Base-by-base conservation (phyloP, 139 green algal genomes). In the Micractinium conductrix region DNA sequence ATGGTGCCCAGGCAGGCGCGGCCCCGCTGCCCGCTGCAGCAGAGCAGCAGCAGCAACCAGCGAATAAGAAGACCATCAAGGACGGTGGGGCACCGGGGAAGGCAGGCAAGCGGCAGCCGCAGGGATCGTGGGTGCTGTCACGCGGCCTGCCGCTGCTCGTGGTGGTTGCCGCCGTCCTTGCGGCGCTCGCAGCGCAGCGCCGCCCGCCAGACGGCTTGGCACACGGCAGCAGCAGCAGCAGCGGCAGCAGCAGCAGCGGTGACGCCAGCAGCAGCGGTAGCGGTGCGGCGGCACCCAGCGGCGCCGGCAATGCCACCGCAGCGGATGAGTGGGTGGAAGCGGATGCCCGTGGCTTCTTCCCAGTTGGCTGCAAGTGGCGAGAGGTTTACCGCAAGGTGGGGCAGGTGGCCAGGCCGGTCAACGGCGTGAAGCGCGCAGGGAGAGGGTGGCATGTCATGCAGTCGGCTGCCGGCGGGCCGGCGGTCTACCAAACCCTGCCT, bases 321-420 rank as follows among this genome's bases (percentile, higher is more conserved):
- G 74, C 48, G 7, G 38, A 21, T 7, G 76, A 28, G 6, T 35
- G 44, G 14, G 45, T 85, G 44, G 48, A 58, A 35, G 40, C 80
- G 3, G 80, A 85, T 40, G 48, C 70, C 0, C 53, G 70, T 28
- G 93, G 94, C 19, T 80, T 92, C 40, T 97, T 94, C 79, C 93
- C 93, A 0, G 62, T 75, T 26, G 92, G 92, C 50, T 97, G 94
- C 84, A 91, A 91, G 24, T 97, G 94, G 93, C 85, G 92, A 7
- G 84, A 89, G 48, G 84, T 95, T 28, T 28, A 85, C 33, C 35
- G 26, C 26, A 68, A 82, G 21, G 78, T 80, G 30, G 1, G 79
- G n/a, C n/a, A n/a, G n/a, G n/a, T n/a, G n/a, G n/a, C n/a, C n/a
- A n/a, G n/a, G n/a, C n/a, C n/a, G n/a, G n/a, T n/a, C n/a, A n/a